Evolutionary conservation across 2,329 filamentous ascomycete genomes (phyloP), one percentile per base, ranked within the genome.

Genomic region (Cephalotrichum gorgonifer): DNA sequence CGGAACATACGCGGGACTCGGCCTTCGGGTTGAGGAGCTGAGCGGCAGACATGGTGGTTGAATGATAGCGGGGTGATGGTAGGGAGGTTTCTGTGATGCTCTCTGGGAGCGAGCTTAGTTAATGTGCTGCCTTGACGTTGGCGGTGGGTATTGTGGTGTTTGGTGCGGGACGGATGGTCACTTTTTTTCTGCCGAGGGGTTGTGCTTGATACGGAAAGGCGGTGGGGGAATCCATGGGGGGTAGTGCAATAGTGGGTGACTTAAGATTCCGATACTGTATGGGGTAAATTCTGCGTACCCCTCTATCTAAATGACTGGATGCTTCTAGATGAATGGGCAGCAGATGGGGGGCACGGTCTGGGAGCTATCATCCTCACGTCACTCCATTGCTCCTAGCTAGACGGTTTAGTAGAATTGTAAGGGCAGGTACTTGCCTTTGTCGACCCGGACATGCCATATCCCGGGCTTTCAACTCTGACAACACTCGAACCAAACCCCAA

Each of bases 11-110:
- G 72, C 93, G 84, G 61, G 90, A 96, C 75, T 98, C 93, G 63
- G 93, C 93, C 77, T 98, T 98, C 54, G 93, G 93, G 71, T 98
- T 98, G 57, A 98, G 85, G 63, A 98, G 83, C 74, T 97, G 91
- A 64, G 93, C 90, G 60, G 93, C 93, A 72, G 90, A 97, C 93
- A 97, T 97, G 47, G 54, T 65, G 58, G 35, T 31, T n/a, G 30
- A 44, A 45, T 41, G 31, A 49, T 47, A 47, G 54, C 39, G 53
- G 47, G 46, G 39, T 12, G 28, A 38, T 25, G n/a, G 26, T 42
- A 26, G 35, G 33, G 17, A 20, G 33, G 23, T 22, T 25, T 26
- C 28, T 39, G 20, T 48, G 46, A 48, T 28, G 46, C 17, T 43
- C 35, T 28, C 20, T 43, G 17, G 22, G 43, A 45, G 23, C 46